Evolutionary conservation across 495 filamentous ascomycete genomes (phyloP), one percentile per base, ranked within the genome.

Genomic region (Aspergillus leporis): DNA sequence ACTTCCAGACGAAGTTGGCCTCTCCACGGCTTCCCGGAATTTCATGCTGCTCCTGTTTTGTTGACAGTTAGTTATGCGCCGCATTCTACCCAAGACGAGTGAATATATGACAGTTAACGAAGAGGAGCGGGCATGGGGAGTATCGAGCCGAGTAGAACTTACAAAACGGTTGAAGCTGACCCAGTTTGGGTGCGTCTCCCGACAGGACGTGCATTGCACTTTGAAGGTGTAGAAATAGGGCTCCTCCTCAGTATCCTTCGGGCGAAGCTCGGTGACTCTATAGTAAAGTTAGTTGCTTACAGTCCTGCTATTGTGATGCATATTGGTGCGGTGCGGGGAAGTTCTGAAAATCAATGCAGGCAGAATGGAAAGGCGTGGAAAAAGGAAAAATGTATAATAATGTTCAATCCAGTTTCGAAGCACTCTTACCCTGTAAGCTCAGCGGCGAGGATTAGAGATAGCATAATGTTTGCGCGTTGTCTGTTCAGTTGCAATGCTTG

Each of bases 1-100:
- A 98, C 69, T 85, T 90, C 93, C 93, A 98, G 48, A 98, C 94
- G 70, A 98, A 97, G 74, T 97, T 97, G 9, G 94, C 95, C 74
- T 98, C 93, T 47, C 94, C 94, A 49, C 90, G 84, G 73, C 91
- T 95, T 16, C 91, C 92, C 55, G 90, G 91, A 66, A 95, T 86
- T 54, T 96, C 93, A 65, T 92, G 87, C 52, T 72, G 79, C 67
- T 96, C 92, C 92, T 98, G 50, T 13, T 25, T 36, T 1, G 3
- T 23, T 22, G 0, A 22, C 4, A 47, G 1, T 47, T 47, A 47
- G 43, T 23, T 21, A 28, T 22, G 8, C 1, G 19, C 13, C 43
- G 16, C 4, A 12, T 19, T n/a, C 1, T 8, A 5, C 13, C 18
- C 8, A 47, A 13, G 19, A 47, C 1, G 5, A 1, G 21, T n/a